Conservation (phyloP, 2,329 filamentous ascomycete genomes). For the Sporothrix phasma region DNA sequence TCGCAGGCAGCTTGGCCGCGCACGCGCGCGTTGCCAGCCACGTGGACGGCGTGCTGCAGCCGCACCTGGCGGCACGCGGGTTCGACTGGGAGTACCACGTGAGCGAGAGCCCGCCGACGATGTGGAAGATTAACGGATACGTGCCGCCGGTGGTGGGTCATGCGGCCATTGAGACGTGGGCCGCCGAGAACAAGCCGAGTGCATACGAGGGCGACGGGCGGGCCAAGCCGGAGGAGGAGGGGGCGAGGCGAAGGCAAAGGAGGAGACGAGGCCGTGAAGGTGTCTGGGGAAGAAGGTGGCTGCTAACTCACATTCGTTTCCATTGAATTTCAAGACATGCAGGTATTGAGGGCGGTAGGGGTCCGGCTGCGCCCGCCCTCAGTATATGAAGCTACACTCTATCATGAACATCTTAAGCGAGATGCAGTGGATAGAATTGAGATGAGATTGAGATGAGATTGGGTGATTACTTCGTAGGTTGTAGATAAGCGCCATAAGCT, state of each 20-base stretch:
- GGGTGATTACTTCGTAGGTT: too few species aligned
- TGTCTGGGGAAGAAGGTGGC: neutral
- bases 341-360: too few species aligned
- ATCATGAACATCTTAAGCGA: too few species aligned
- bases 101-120: constrained; percentile 31
- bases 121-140: constrained; percentile 34
- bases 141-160: constrained; percentile 7
- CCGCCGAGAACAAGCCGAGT: constrained; percentile 4
- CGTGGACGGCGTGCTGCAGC: constrained; percentile 29
- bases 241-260: neutral
- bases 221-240: too few species aligned
- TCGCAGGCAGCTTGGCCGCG: neutral
- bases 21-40: neutral
- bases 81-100: constrained; percentile 36
- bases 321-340: too few species aligned
- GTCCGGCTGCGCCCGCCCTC: too few species aligned
- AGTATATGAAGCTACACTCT: too few species aligned
- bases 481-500: too few species aligned
- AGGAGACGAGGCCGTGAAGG: neutral
- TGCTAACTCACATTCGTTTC: too few species aligned
- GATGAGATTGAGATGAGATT: too few species aligned
- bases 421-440: too few species aligned
- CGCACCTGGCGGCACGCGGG: constrained; percentile 31
- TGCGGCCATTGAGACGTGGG: constrained; percentile 2
- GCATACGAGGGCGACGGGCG: neutral